Evolutionary conservation across 2,329 filamentous ascomycete genomes (phyloP).

Genomic region (Fusarium proliferatum): DNA sequence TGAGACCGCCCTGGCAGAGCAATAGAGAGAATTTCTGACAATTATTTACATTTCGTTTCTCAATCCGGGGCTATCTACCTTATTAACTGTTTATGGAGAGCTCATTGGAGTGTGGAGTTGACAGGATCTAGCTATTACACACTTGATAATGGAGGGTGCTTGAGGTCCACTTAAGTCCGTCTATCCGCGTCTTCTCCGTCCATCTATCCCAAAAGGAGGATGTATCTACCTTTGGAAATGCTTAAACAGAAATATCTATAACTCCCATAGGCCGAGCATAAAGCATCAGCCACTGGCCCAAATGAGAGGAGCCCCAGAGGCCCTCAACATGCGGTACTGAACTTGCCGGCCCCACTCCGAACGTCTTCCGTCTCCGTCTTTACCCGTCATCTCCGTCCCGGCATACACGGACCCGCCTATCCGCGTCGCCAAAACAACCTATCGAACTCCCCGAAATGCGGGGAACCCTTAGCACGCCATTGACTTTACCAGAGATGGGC

Average conservation of each 20-base stretch:
- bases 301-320: background rate
- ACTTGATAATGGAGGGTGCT: background rate
- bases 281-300: background rate
- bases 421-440: background rate
- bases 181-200: slow-evolving; percentile 5
- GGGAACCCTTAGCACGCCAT: background rate
- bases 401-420: background rate
- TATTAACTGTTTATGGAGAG: background rate
- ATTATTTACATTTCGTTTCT: background rate
- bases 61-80: background rate
- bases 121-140: background rate
- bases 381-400: background rate
- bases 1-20: background rate
- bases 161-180: slow-evolving; percentile 2
- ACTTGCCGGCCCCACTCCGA: background rate
- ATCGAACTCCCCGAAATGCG: background rate
- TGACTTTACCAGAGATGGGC: slow-evolving; percentile 1
- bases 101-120: background rate
- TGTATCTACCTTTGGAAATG: background rate
- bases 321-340: background rate
- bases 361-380: background rate
- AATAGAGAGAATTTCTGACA: background rate
- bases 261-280: background rate
- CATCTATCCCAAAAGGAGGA: background rate
- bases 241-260: background rate